Percentiles rank a stretch among this genome's conserved stretches.
phyloP scores from a whole-genome alignment of 1,284 basidiomycete species.

The Somion occarium region DNA sequence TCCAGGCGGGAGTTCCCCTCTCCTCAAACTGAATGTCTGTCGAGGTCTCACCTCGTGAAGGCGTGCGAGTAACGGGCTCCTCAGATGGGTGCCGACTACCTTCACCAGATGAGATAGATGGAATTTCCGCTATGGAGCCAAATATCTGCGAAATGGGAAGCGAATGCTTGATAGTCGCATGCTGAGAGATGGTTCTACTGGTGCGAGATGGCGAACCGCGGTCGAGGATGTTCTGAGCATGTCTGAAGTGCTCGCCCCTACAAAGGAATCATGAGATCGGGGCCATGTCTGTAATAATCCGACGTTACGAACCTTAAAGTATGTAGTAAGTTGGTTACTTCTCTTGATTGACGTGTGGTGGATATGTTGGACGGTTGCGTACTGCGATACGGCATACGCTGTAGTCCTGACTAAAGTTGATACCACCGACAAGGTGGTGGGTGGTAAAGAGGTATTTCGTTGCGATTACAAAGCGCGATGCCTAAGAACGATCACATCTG shows the following conservation, averaged over 20 bases:
- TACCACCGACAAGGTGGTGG: too few relatives aligned
- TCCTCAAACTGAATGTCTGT: conserved; percentile 12
- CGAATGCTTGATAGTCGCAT: conserved; percentile 16
- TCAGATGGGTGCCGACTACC: neutral
- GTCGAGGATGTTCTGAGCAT: conserved; percentile 51
- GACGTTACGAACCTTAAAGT: conserved; percentile 35
- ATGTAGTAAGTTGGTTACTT: conserved; percentile 47
- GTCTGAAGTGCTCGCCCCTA: conserved; percentile 68
- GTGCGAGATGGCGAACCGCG: conserved; percentile 29
- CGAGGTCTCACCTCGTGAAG: neutral
- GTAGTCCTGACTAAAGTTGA: neutral
- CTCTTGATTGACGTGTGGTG: conserved; percentile 2
- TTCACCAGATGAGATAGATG: neutral
- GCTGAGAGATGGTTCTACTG: conserved; percentile 12
- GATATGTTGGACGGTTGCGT: neutral
- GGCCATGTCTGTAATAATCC: neutral
- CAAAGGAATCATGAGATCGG: neutral
- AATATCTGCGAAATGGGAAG: conserved; percentile 30
- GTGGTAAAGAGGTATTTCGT: too few relatives aligned
- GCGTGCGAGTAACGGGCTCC: neutral
- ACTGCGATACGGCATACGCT: neutral
- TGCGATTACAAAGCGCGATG: too few relatives aligned
- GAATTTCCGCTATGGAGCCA: conserved; percentile 1
- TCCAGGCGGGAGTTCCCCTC: conserved; percentile 38
- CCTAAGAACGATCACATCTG: too few relatives aligned